Evolutionary conservation across 176 grass and related monocot species (phyloP), one percentile per base, ranked within the genome.

Genomic region (Cocos nucifera): DNA sequence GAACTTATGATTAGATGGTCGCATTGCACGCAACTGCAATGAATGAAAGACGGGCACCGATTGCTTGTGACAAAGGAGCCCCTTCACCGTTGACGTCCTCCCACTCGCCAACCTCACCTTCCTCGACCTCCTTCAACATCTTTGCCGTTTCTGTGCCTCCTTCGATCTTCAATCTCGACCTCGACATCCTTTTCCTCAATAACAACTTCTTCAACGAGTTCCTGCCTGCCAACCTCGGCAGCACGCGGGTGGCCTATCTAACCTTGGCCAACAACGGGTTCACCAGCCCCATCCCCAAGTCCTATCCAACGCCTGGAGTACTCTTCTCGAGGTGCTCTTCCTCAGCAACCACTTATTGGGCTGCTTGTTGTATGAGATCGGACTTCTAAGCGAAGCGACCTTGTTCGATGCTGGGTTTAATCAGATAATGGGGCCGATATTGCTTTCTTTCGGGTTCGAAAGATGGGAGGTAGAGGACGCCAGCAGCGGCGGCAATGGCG

Each of bases 401-500:
- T 84, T 92, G n/a, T 91, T 97, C 72, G 93, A 97, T 73, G 93
- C 93, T 16, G 80, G 93, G n/a, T 70, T 60, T 23, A 97, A 97
- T 81, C 63, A 50, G 53, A 70, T 97, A 59, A 91, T 84, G 0
- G 93, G 93, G 55, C 64, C 87, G 16, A 91, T 97, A 23, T 87
- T 87, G 35, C 68, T 51, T 44, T 91, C 87, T 0, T 97, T 80
- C 63, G 81, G 76, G 21, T 9, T 39, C 10, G 32, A 10, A 39
- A 39, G 32, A 10, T 7, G 8, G 21, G 21, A 39, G 7, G 32
- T 39, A 39, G 32, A 9, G 32, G 32, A 39, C 32, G 8, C 32
- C 32, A 0, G 8, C 32, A 10, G 32, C 32, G 32, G 32, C 5
- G 7, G 5, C 32, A 7, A 10, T 10, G 32, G 32, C 32, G 32